A percentile compares a stretch with the other conserved stretches of the same genome.
Conservation (phyloP, 2,329 filamentous ascomycete genomes). For the Ceratocystis alfenasii region DNA sequence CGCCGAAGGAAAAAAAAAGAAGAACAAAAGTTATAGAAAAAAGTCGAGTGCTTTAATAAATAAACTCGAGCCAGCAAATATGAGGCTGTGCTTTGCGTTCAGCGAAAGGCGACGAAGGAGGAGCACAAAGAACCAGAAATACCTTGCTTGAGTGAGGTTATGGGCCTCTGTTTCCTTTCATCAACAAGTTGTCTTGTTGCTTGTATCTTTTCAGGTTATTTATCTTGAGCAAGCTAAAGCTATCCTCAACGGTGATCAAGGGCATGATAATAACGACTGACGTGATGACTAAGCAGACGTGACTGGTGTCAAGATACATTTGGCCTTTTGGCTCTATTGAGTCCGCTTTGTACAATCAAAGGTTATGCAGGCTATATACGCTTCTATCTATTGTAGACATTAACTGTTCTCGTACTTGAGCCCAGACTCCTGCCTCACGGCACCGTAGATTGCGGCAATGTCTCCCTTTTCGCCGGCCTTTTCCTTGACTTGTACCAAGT, state of each 20-base stretch:
- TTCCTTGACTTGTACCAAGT: constrained; percentile 58
- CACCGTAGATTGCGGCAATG: constrained; percentile 72
- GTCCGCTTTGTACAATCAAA: neutral
- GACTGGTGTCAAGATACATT: neutral
- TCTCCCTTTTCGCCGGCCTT: constrained; percentile 59
- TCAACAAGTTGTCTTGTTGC: neutral
- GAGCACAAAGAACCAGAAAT: neutral
- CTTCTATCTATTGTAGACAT: neutral
- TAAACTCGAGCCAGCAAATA: neutral
- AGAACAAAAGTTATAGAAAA: neutral
- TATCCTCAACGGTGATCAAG: constrained; percentile 5
- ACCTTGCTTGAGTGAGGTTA: neutral
- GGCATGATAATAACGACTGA: neutral
- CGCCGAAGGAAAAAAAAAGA: neutral
- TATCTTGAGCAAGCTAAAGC: neutral
- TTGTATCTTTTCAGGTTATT: neutral
- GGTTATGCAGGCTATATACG: neutral
- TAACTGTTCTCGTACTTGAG: constrained; percentile 55
- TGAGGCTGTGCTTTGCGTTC: neutral
- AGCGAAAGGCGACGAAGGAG: neutral
- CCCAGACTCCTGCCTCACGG: constrained; percentile 60
- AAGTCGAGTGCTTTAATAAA: neutral
- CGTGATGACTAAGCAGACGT: constrained; percentile 18
- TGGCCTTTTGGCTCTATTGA: constrained; percentile 3
- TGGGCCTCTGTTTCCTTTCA: neutral